phyloP scores from a whole-genome alignment of 305 asterid genomes.

The Solanum hybrid region DNA sequence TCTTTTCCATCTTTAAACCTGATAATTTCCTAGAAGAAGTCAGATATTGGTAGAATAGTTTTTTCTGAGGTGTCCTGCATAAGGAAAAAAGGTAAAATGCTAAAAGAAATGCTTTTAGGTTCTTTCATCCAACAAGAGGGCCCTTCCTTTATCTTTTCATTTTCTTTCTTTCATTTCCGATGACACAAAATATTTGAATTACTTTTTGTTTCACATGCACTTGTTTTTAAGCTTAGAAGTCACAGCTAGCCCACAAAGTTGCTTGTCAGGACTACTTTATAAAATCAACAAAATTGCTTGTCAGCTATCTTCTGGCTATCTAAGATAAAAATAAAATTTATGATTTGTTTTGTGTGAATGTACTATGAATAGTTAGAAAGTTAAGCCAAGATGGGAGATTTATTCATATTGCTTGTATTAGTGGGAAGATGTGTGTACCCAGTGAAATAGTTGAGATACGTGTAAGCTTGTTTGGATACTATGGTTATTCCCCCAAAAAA shows the following conservation, averaged over 20 bases:
- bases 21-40: not conserved
- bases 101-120: not conserved
- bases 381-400: not conserved
- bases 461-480: not conserved
- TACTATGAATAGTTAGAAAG: not conserved
- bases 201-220: not conserved
- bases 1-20: not conserved
- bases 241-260: not conserved
- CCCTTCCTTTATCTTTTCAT: not conserved
- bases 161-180: not conserved
- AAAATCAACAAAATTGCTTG: not conserved
- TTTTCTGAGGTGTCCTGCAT: not conserved
- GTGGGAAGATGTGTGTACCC: not conserved
- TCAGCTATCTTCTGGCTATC: not conserved
- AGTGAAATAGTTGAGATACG: not conserved
- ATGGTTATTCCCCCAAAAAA: not conserved
- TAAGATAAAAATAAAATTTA: not conserved
- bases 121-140: not conserved
- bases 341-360: not conserved
- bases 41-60: not conserved
- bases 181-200: not conserved
- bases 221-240: not conserved
- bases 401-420: not conserved
- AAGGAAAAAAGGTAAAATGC: not conserved
- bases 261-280: not conserved